These are phyloP conservation scores for Neobulgaria alba DNA, from an alignment of 2,329 filamentous ascomycete genomes.

Conservation along the genomic window DNA sequence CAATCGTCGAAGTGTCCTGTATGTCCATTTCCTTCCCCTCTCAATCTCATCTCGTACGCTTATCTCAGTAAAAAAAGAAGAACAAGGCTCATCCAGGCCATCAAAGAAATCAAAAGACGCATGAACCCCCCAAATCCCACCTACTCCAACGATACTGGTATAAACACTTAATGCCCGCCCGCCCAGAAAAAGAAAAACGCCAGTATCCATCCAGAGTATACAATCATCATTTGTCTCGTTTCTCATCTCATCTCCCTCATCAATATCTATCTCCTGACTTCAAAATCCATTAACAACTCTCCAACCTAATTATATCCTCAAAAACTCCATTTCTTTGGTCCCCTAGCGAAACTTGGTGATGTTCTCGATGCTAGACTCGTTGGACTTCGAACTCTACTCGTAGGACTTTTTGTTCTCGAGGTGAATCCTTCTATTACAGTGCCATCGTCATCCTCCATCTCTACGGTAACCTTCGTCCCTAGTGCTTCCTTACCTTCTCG, in stretches of 20 bases:
- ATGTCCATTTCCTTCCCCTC: too few relatives aligned
- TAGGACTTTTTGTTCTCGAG: not conserved
- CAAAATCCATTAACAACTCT: too few relatives aligned
- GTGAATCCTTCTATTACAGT: not conserved
- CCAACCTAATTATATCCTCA: too few relatives aligned
- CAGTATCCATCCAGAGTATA: not conserved
- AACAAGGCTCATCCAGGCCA: too few relatives aligned
- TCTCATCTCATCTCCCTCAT: not conserved
- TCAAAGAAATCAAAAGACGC: too few relatives aligned
- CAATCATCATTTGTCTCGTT: not conserved
- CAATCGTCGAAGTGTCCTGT: too few relatives aligned
- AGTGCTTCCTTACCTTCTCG: constrained; percentile 80
- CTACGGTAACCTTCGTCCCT: constrained; percentile 46
- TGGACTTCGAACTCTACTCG: not conserved
- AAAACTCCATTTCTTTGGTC: not conserved
- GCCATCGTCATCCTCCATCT: constrained; percentile 19
- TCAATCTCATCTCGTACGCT: too few relatives aligned
- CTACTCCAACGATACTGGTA: not conserved
- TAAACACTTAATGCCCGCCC: not conserved
- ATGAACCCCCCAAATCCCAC: too few relatives aligned
- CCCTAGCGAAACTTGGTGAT: too few relatives aligned
- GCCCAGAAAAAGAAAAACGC: not conserved
- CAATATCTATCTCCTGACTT: not conserved
- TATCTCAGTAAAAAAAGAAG: too few relatives aligned
- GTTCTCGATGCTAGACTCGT: not conserved